Conservation (phyloP, 2,329 filamentous ascomycete species). For the Lachnellula hyalina region DNA sequence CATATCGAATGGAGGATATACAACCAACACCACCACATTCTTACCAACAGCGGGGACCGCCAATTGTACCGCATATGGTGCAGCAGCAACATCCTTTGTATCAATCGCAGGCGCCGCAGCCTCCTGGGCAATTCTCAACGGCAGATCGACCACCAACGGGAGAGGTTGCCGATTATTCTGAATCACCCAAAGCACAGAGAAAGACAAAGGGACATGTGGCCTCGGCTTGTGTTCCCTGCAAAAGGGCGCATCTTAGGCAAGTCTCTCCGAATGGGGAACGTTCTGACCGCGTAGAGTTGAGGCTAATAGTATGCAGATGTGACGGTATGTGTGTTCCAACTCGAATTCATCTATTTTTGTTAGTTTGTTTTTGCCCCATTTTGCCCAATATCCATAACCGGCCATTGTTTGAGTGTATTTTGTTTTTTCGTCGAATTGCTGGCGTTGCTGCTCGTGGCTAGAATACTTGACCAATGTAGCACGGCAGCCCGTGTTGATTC, state of each 20-base stretch:
- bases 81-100: constrained; percentile 21
- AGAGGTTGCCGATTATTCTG: constrained; percentile 43
- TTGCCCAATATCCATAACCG: constrained; percentile 1
- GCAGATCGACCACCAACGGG: constrained; percentile 32
- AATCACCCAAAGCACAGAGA: constrained; percentile 55
- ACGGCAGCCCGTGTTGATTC: constrained; percentile 6
- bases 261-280: constrained; percentile 2
- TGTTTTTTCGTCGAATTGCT: background rate
- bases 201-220: constrained; percentile 78
- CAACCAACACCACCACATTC: constrained; percentile 12
- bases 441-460: constrained; percentile 3
- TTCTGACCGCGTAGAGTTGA: constrained; percentile 4
- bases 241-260: constrained; percentile 71
- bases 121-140: constrained; percentile 21
- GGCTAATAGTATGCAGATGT: constrained; percentile 45
- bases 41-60: constrained; percentile 13
- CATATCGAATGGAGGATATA: constrained; percentile 24
- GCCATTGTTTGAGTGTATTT: constrained; percentile 5
- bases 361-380: constrained; percentile 10
- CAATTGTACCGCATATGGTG: constrained; percentile 18
- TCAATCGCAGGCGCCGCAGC: constrained; percentile 17
- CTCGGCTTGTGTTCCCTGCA: constrained; percentile 81
- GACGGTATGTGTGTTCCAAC: constrained; percentile 51
- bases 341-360: constrained; percentile 1
- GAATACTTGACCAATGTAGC: constrained; percentile 9